These are phyloP conservation scores for Amaranthus cruentus DNA, from an alignment of 148 eudicot genomes.

Conservation along the genomic window DNA sequence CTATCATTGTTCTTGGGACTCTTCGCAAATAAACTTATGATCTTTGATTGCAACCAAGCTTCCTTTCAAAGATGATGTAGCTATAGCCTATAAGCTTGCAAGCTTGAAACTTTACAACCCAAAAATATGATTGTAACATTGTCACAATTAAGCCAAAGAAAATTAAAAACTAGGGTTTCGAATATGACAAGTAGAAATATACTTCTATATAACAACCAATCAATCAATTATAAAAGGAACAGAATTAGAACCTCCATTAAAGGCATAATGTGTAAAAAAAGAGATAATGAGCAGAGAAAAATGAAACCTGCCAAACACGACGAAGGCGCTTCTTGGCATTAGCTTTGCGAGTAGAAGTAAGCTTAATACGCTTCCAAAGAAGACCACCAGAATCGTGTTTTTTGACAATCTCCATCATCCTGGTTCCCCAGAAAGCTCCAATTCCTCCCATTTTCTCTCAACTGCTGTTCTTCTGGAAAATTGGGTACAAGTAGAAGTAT, in stretches of 20 bases:
- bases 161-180: conserved; percentile 4
- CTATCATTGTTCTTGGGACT: too few relatives aligned
- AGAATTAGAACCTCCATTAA: background rate
- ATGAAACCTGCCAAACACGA: conserved; percentile 86
- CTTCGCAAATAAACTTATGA: too few relatives aligned
- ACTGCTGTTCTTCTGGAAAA: background rate
- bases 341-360: conserved; percentile 76
- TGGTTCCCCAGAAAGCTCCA: conserved; percentile 67
- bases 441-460: conserved; percentile 21
- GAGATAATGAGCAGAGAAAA: background rate
- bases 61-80: background rate
- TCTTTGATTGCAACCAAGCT: too few relatives aligned
- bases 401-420: conserved; percentile 75
- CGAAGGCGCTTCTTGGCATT: conserved; percentile 91
- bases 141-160: background rate
- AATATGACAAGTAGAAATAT: background rate
- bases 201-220: background rate
- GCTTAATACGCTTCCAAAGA: conserved; percentile 88
- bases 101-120: background rate
- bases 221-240: background rate
- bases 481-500: background rate
- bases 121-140: background rate
- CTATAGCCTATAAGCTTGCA: background rate
- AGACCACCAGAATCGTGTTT: conserved; percentile 85
- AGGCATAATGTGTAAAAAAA: background rate